phyloP scores from a whole-genome alignment of 2,329 filamentous ascomycete species.

The Beauveria bassiana region DNA sequence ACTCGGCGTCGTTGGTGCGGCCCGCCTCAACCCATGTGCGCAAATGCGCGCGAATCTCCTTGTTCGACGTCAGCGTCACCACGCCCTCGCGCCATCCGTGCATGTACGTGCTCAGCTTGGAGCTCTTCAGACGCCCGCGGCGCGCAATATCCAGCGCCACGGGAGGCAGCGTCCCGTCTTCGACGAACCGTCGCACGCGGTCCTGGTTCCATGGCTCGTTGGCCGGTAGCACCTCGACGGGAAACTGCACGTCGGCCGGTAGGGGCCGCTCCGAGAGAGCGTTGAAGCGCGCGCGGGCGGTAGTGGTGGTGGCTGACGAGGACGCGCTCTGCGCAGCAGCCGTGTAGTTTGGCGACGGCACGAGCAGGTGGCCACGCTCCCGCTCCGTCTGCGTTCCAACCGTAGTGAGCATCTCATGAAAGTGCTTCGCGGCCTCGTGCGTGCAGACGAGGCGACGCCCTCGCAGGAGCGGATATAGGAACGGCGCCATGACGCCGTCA shows the following conservation, averaged over 20 bases:
- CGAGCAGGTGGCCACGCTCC: conserved; percentile 26
- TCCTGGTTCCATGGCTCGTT: conserved; percentile 18
- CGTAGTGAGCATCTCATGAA: conserved; percentile 27
- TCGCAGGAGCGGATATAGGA: conserved; percentile 27
- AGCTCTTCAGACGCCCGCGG: conserved; percentile 25
- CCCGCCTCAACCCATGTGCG: conserved; percentile 27
- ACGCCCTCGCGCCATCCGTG: conserved; percentile 29
- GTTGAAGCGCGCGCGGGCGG: conserved; percentile 22
- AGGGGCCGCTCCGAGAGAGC: conserved; percentile 23
- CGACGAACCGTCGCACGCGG: conserved; percentile 17
- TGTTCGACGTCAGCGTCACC: conserved; percentile 33
- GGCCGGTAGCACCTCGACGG: conserved; percentile 22
- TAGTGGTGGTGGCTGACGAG: background rate
- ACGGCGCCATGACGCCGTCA: conserved; percentile 26
- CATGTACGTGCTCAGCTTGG: conserved; percentile 32
- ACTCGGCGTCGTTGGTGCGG: conserved; percentile 21
- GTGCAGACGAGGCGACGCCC: conserved; percentile 30
- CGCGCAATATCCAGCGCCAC: conserved; percentile 27
- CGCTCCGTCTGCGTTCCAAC: conserved; percentile 31
- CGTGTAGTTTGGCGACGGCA: conserved; percentile 19
- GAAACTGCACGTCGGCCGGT: conserved; percentile 26
- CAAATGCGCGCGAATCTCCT: conserved; percentile 30
- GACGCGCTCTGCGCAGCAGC: conserved; percentile 10
- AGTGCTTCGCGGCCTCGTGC: conserved; percentile 30
- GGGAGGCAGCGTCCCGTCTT: conserved; percentile 20